Percentiles rank a stretch among this genome's conserved stretches.
These are phyloP conservation scores for Podospora tetraspora DNA, from an alignment of 495 filamentous ascomycete genomes.

Conservation along the genomic window DNA sequence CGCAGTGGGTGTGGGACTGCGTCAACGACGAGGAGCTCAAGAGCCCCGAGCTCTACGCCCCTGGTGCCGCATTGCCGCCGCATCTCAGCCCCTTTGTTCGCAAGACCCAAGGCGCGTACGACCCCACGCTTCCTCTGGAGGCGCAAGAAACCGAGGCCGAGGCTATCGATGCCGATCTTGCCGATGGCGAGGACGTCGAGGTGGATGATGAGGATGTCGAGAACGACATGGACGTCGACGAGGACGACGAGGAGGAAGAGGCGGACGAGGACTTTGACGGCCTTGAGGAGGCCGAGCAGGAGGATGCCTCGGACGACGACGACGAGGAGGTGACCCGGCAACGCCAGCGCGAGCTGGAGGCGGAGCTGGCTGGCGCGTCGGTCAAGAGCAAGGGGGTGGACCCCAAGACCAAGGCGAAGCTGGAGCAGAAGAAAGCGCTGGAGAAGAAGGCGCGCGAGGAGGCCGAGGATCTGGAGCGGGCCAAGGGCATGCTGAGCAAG, in stretches of 20 bases:
- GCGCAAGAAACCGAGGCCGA: slow-evolving; percentile 82
- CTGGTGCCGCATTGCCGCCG: slow-evolving; percentile 82
- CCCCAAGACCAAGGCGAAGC: slow-evolving; percentile 54
- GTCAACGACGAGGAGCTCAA: slow-evolving; percentile 85
- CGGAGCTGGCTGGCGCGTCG: slow-evolving; percentile 62
- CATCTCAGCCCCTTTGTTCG: slow-evolving; percentile 97
- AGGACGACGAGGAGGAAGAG: slow-evolving; percentile 45
- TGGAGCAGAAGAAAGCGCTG: slow-evolving; percentile 59
- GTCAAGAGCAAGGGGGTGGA: slow-evolving; percentile 40
- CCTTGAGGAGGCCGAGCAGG: slow-evolving; percentile 40
- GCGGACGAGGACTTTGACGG: slow-evolving; percentile 39
- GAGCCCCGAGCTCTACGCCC: slow-evolving; percentile 79
- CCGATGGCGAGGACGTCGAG: slow-evolving; percentile 41
- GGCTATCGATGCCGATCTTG: slow-evolving; percentile 57
- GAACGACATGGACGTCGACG: slow-evolving; percentile 40
- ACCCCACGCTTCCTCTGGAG: slow-evolving; percentile 73
- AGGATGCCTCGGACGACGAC: slow-evolving; percentile 35
- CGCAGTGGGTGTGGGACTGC: slow-evolving; percentile 98
- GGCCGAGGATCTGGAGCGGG: slow-evolving; percentile 76
- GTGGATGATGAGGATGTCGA: slow-evolving; percentile 35
- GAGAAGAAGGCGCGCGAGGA: slow-evolving; percentile 66
- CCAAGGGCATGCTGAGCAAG: slow-evolving; percentile 89
- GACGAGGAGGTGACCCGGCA: slow-evolving; percentile 44
- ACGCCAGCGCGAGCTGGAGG: slow-evolving; percentile 84
- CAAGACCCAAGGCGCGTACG: slow-evolving; percentile 74